Evolutionary conservation across 768 basidiomycete genomes (phyloP).

Genomic region (Mycena albidolilacea): DNA sequence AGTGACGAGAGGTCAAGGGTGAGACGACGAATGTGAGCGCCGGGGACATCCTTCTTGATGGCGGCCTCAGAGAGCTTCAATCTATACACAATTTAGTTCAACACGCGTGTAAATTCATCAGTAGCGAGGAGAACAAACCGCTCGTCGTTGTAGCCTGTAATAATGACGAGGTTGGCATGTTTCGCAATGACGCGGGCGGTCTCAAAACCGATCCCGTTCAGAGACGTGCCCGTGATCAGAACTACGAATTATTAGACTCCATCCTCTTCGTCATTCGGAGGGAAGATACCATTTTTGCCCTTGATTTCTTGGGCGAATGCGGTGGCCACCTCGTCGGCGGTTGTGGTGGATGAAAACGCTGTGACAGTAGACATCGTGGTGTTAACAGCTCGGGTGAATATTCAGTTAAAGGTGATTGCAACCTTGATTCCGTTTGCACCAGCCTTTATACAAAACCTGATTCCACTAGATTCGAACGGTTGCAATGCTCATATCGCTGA

Average conservation of each 20-base stretch:
- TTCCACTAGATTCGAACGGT: no score
- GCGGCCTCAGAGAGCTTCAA: background rate
- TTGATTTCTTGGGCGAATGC: constrained; percentile 12
- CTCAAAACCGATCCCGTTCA: no score
- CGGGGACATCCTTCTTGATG: constrained; percentile 8
- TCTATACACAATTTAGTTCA: background rate
- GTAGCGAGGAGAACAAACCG: background rate
- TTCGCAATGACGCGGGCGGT: constrained; percentile 5
- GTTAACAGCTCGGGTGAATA: no score
- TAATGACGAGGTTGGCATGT: constrained; percentile 20
- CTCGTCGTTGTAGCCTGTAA: constrained; percentile 18
- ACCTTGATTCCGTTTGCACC: no score
- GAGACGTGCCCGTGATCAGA: constrained; percentile 20
- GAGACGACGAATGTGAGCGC: constrained; percentile 15
- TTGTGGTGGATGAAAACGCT: background rate
- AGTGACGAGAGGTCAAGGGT: constrained; percentile 25
- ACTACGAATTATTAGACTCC: background rate
- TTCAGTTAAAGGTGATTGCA: no score
- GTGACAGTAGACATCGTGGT: no score
- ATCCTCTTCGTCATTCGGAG: background rate
- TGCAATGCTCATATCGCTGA: no score
- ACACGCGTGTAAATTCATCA: background rate
- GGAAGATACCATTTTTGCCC: constrained; percentile 15
- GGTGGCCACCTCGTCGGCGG: constrained; percentile 20
- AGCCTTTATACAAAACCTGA: no score